A percentile compares a stretch with the other conserved stretches of the same genome.
Conservation (phyloP, 768 basidiomycete species). For the Gymnopilus junonius region DNA sequence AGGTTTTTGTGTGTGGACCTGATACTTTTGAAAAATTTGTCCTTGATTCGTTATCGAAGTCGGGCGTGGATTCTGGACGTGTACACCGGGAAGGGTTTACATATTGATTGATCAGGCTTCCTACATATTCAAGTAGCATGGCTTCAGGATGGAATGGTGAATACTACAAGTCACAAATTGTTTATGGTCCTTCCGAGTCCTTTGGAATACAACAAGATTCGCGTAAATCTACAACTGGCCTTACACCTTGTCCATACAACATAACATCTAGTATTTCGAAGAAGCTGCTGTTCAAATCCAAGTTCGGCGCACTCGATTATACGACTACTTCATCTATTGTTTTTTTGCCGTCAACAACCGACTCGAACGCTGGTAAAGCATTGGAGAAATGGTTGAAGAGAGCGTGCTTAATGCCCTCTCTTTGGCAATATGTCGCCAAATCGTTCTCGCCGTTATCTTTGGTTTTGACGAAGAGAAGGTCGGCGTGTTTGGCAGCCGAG, state of each 20-base stretch:
- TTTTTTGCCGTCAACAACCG: slow-evolving; percentile 74
- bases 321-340: slow-evolving; percentile 47
- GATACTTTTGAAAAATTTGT: slow-evolving; percentile 45
- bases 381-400: slow-evolving; percentile 74
- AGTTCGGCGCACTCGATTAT: neutral
- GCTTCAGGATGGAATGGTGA: too few relatives aligned
- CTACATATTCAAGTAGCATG: too few relatives aligned
- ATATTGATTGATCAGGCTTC: slow-evolving; percentile 13
- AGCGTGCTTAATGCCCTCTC: slow-evolving; percentile 79
- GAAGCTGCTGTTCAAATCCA: neutral
- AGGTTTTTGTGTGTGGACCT: slow-evolving; percentile 56
- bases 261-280: neutral
- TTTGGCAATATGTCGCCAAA: slow-evolving; percentile 79
- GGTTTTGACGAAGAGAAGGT: slow-evolving; percentile 92
- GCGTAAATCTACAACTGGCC: neutral
- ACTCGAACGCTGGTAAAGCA: slow-evolving; percentile 62
- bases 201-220: too few relatives aligned
- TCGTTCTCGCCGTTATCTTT: slow-evolving; percentile 84
- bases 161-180: too few relatives aligned
- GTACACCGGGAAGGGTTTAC: slow-evolving; percentile 32
- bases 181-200: too few relatives aligned
- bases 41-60: slow-evolving; percentile 33
- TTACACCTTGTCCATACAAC: neutral
- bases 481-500: slow-evolving; percentile 91
- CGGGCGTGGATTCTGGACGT: slow-evolving; percentile 45